A percentile compares a stretch with the other conserved stretches of the same genome.
phyloP scores from a whole-genome alignment of 2,329 filamentous ascomycete genomes.

The Calonectria hawksworthii region DNA sequence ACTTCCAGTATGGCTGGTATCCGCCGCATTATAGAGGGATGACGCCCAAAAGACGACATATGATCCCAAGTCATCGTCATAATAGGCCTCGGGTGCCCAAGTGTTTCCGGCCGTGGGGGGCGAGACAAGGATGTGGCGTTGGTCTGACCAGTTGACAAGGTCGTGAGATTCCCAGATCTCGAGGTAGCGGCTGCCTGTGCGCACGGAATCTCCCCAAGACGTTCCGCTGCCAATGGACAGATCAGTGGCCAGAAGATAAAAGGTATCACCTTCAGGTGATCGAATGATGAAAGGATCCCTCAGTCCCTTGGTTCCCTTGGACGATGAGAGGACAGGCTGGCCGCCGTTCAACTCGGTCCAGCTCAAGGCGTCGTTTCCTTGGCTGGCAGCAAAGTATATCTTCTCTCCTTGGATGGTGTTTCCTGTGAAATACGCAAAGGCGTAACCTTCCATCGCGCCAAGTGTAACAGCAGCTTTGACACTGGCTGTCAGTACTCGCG shows the following conservation, averaged over 20 bases:
- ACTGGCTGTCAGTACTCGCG: constrained; percentile 52
- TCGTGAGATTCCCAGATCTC: constrained; percentile 68
- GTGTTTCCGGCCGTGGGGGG: constrained; percentile 65
- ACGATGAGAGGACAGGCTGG: constrained; percentile 61
- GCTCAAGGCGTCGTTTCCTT: constrained; percentile 65
- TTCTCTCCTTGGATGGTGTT: constrained; percentile 62
- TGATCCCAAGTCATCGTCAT: constrained; percentile 56
- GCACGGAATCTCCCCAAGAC: constrained; percentile 63
- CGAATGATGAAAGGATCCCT: constrained; percentile 68
- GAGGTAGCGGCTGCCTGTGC: constrained; percentile 63
- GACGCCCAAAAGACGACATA: constrained; percentile 64
- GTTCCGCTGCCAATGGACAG: constrained; percentile 68
- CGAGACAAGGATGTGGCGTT: constrained; percentile 64
- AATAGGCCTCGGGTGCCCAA: constrained; percentile 67
- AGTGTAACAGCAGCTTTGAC: constrained; percentile 50
- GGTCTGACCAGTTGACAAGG: constrained; percentile 64
- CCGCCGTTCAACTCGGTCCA: constrained; percentile 65
- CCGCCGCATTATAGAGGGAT: constrained; percentile 57
- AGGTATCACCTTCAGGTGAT: constrained; percentile 63
- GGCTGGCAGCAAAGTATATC: constrained; percentile 65
- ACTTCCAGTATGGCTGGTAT: constrained; percentile 55
- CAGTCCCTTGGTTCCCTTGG: constrained; percentile 62
- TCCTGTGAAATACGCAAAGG: constrained; percentile 66
- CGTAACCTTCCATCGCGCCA: constrained; percentile 59
- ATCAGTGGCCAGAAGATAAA: constrained; percentile 66